Conservation (phyloP, 169 alveolate genomes). For the Hammondia hammondi region DNA sequence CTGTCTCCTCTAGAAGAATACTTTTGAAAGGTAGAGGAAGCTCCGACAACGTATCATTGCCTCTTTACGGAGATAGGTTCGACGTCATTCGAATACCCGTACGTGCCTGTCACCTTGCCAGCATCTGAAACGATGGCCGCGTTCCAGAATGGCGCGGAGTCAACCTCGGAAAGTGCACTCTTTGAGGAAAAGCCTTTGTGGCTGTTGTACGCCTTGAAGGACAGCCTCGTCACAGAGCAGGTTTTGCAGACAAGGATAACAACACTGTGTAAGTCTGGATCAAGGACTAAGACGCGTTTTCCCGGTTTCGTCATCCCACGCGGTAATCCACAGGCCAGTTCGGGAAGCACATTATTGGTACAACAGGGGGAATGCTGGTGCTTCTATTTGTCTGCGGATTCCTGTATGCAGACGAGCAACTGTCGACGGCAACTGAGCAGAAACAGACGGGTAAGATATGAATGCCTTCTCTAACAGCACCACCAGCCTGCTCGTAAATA, state of each 20-base stretch:
- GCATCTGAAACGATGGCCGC: not conserved
- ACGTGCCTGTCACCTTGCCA: not conserved
- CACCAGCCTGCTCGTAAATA: too few species aligned
- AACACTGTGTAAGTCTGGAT: not conserved
- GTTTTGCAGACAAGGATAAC: not conserved
- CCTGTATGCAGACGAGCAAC: not conserved
- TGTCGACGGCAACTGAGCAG: not conserved
- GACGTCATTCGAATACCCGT: not conserved
- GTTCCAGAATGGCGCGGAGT: not conserved
- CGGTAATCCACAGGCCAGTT: too few species aligned
- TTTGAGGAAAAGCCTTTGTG: not conserved
- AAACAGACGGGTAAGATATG: not conserved
- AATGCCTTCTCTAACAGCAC: not conserved
- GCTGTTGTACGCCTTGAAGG: constrained; percentile 32
- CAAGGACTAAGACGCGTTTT: too few species aligned
- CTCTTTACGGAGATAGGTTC: not conserved
- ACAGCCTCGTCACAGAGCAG: not conserved
- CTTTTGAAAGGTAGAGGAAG: too few species aligned
- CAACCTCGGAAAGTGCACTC: not conserved
- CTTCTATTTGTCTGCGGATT: not conserved
- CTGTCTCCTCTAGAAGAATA: too few species aligned
- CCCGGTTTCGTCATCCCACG: too few species aligned
- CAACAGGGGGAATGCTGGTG: too few species aligned
- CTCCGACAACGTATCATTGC: too few species aligned
- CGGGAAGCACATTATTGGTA: too few species aligned